Evolutionary conservation across 2,329 filamentous ascomycete genomes (phyloP), one percentile per base, ranked within the genome.

Genomic region (Ambrosiella xylebori): DNA sequence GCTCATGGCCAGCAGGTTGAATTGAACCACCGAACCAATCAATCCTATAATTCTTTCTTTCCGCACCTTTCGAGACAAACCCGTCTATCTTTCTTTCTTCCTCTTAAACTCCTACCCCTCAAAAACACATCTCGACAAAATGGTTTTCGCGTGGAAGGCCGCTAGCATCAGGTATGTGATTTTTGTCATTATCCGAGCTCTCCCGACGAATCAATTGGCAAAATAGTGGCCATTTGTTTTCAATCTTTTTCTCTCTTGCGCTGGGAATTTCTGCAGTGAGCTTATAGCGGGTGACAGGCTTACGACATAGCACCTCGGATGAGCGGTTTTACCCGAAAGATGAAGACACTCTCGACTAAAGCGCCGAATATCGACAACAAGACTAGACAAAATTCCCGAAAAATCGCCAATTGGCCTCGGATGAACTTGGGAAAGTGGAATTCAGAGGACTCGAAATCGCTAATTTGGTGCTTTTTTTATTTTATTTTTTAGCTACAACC

Each of bases 101-200:
- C n/a, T 47, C n/a, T 15, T 47, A 6, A 17, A 15, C 13, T 6
- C 19, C 19, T 13, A 47, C n/a, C 19, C 19, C n/a, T 47, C 19
- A 47, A 47, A 15, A 13, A 47, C 13, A 47, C 19, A 47, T 15
- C 19, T 47, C n/a, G 36, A 37, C 81, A 88, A 81, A 77, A 98
- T 97, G 93, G 79, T 86, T 76, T 91, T 90, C 78, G 88, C 90
- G 71, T 98, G 91, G 93, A 97, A 96, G 86, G 82, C 90, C 71
- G 88, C 93, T 73, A 93, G 93, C 75, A 79, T 97, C 71, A 94
- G 84, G 90, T 95, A 86, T 73, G 88, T 79, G n/a, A 12, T 61
- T n/a, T 13, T 63, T 62, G 65, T 61, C 52, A 61, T 17, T 55
- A 13, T 35, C 27, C 7, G 27, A 35, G 13, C 15, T 44, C 47